A percentile compares a stretch with the other conserved stretches of the same genome.
Evolutionary conservation across 1,284 basidiomycete species (phyloP).

Genomic region (Anthracocystis setariae): DNA sequence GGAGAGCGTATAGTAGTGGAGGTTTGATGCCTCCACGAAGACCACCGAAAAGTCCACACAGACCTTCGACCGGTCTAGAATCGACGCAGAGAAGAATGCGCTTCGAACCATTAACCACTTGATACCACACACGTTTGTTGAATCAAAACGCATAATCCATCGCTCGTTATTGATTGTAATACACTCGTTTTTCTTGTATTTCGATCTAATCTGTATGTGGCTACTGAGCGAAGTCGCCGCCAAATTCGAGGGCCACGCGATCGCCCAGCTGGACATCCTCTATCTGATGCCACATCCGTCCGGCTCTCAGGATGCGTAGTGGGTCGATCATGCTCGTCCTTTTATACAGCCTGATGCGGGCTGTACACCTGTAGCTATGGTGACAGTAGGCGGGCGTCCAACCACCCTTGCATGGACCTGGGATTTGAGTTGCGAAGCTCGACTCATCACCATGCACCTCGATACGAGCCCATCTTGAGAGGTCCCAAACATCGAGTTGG

Average conservation of each 20-base stretch:
- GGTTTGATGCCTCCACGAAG: conserved; percentile 6
- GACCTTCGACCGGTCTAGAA: conserved; percentile 13
- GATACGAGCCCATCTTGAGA: conserved; percentile 21
- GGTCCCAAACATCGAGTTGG: conserved; percentile 30
- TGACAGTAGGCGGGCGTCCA: conserved; percentile 44
- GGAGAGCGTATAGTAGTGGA: conserved; percentile 1
- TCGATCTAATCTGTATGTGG: no score
- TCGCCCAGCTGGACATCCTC: conserved; percentile 14
- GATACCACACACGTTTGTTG: neutral
- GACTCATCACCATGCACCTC: conserved; percentile 11
- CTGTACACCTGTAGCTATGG: conserved; percentile 34
- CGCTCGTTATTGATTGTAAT: no score
- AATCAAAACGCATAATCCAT: neutral
- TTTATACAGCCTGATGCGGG: conserved; percentile 14
- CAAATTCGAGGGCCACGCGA: conserved; percentile 44
- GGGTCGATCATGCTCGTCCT: neutral
- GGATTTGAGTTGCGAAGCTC: conserved; percentile 35
- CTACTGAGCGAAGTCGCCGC: conserved; percentile 36
- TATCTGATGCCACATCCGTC: conserved; percentile 10
- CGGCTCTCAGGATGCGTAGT: no score
- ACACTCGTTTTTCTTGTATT: no score
- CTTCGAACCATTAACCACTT: conserved; percentile 7
- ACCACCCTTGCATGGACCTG: conserved; percentile 22
- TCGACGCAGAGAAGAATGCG: neutral
- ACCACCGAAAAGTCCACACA: conserved; percentile 23